Percentiles rank a stretch among this genome's conserved stretches.
phyloP scores from a whole-genome alignment of 2,329 filamentous ascomycete genomes.

The Juglanconis juglandina region DNA sequence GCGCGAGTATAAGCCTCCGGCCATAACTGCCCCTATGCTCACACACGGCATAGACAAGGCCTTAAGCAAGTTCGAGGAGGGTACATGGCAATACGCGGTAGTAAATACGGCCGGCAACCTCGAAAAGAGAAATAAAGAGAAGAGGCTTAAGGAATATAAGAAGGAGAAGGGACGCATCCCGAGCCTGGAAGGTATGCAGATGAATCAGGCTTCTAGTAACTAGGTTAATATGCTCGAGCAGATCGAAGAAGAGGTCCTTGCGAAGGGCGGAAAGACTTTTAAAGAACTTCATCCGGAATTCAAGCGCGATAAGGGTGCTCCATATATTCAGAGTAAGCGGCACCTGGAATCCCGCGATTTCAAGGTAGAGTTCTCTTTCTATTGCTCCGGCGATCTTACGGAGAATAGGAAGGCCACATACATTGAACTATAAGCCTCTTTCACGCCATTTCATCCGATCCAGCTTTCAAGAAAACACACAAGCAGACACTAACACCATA shows the following conservation, averaged over 20 bases:
- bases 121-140: constrained; percentile 32
- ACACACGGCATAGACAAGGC: constrained; percentile 46
- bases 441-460: neutral
- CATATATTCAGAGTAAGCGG: neutral
- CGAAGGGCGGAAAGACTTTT: constrained; percentile 64
- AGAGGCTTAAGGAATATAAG: constrained; percentile 32
- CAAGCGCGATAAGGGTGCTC: constrained; percentile 22
- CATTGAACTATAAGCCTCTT: constrained; percentile 51
- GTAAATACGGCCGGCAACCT: constrained; percentile 37
- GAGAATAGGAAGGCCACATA: constrained; percentile 57
- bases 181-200: constrained; percentile 29
- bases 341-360: constrained; percentile 36
- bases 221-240: constrained; percentile 49
- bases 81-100: constrained; percentile 60
- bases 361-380: constrained; percentile 49
- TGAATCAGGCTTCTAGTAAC: constrained; percentile 56
- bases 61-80: constrained; percentile 46
- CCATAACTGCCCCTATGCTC: constrained; percentile 26
- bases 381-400: constrained; percentile 51
- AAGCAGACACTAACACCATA: constrained; percentile 22
- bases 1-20: constrained; percentile 37
- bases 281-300: constrained; percentile 58
- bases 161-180: constrained; percentile 31
- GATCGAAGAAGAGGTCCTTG: constrained; percentile 52
- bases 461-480: neutral